These are phyloP conservation scores for Aspergillus fructus DNA, from an alignment of 2,329 filamentous ascomycete genomes.

Conservation along the genomic window DNA sequence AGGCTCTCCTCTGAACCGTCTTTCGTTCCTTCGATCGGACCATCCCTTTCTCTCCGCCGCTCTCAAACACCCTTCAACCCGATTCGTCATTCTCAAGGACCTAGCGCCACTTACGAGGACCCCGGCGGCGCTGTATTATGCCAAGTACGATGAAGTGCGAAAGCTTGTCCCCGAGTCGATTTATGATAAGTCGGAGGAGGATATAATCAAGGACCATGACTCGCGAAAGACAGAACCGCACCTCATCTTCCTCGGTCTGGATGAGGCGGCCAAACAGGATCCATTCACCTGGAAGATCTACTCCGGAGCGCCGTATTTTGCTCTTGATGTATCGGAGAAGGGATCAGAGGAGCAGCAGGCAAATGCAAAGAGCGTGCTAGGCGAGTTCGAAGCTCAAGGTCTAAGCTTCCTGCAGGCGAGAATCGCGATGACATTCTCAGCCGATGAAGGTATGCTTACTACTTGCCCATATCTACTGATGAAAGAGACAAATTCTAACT, in stretches of 20 bases:
- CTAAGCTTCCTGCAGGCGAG: conserved; percentile 67
- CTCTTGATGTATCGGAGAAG: conserved; percentile 79
- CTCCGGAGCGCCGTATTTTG: conserved; percentile 80
- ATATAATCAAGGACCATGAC: conserved; percentile 71
- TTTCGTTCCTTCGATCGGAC: conserved; percentile 51
- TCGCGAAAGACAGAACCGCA: conserved; percentile 66
- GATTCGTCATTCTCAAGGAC: conserved; percentile 76
- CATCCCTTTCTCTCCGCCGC: conserved; percentile 49
- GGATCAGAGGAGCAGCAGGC: conserved; percentile 59
- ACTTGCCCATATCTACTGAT: not conserved
- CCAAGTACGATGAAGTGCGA: conserved; percentile 67
- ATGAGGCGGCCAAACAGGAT: conserved; percentile 59
- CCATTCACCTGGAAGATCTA: conserved; percentile 58
- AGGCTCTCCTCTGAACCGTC: conserved; percentile 51
- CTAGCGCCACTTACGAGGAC: conserved; percentile 71
- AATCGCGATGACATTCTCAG: conserved; percentile 59
- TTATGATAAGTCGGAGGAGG: conserved; percentile 70
- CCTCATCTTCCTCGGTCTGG: conserved; percentile 80
- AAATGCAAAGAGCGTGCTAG: conserved; percentile 58
- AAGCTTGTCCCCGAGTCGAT: conserved; percentile 69
- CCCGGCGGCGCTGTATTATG: conserved; percentile 64
- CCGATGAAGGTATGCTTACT: conserved; percentile 56
- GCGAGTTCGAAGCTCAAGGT: conserved; percentile 60
- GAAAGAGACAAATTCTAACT: not conserved
- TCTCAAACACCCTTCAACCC: conserved; percentile 47